Percentiles rank a stretch among this genome's conserved stretches.
Evolutionary conservation across 257 asterid species (phyloP).

Genomic region (Solanum sejunctum): DNA sequence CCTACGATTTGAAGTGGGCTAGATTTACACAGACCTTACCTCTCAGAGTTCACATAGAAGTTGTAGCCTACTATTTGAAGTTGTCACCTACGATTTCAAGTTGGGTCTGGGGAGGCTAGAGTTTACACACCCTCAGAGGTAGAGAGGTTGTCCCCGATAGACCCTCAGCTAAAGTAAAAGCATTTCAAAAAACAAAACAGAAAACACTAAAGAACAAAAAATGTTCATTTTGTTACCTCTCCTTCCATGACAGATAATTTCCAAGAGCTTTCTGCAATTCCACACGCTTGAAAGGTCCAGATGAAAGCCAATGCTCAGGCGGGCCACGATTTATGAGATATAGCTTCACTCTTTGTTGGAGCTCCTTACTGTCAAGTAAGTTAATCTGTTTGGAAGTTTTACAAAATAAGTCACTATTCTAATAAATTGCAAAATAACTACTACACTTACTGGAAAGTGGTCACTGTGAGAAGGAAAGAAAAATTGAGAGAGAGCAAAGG

Average conservation of each 20-base stretch:
- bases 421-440: neutral
- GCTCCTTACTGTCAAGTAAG: constrained; percentile 90
- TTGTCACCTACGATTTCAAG: no score
- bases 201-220: neutral
- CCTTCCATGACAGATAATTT: constrained; percentile 90
- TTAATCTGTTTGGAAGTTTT: constrained; percentile 35
- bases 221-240: constrained; percentile 45
- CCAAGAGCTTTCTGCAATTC: constrained; percentile 92
- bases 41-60: no score
- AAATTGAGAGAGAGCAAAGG: neutral
- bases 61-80: no score
- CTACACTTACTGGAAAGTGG: neutral
- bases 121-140: neutral
- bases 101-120: neutral
- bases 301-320: constrained; percentile 87
- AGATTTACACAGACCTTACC: no score
- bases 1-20: neutral
- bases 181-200: neutral
- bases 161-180: neutral
- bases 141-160: neutral
- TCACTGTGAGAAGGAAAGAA: neutral
- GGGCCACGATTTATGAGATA: constrained; percentile 73
- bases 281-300: constrained; percentile 76
- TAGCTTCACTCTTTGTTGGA: constrained; percentile 72
- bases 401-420: neutral